Percentiles rank a stretch among this genome's conserved stretches.
Evolutionary conservation across 2,329 filamentous ascomycete species (phyloP).

Genomic region (Ustulina deusta): DNA sequence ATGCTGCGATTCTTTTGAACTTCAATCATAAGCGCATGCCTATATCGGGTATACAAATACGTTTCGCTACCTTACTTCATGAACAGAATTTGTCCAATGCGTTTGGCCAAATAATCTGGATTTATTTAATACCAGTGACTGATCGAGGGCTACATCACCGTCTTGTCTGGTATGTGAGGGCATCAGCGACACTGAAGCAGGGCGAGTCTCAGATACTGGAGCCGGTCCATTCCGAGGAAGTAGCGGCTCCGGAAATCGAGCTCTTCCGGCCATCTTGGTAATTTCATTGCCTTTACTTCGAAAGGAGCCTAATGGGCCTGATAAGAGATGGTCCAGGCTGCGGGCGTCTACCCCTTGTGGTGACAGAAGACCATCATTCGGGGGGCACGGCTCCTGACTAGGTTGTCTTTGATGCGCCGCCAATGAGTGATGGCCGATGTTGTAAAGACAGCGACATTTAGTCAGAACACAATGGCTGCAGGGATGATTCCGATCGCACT

Average conservation of each 20-base stretch:
- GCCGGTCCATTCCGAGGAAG: not conserved
- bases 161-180: not conserved
- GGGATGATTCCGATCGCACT: constrained; percentile 27
- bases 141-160: not conserved
- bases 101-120: constrained; percentile 68
- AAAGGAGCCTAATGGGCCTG: not conserved
- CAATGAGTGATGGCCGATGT: not conserved
- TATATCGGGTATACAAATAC: not conserved
- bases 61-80: constrained; percentile 54
- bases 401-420: not conserved
- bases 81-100: constrained; percentile 66
- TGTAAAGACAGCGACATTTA: constrained; percentile 27
- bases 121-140: constrained; percentile 55
- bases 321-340: too few relatives aligned
- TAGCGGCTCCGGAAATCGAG: not conserved
- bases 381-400: not conserved
- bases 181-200: not conserved
- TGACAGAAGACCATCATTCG: not conserved
- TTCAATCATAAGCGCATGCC: constrained; percentile 7
- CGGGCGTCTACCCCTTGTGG: not conserved
- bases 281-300: not conserved
- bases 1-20: constrained; percentile 24
- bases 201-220: not conserved
- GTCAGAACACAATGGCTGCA: constrained; percentile 30
- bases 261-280: too few relatives aligned